These are phyloP conservation scores for Ceratobasidium sp. DNA, from an alignment of 1,284 basidiomycete species.

Conservation along the genomic window DNA sequence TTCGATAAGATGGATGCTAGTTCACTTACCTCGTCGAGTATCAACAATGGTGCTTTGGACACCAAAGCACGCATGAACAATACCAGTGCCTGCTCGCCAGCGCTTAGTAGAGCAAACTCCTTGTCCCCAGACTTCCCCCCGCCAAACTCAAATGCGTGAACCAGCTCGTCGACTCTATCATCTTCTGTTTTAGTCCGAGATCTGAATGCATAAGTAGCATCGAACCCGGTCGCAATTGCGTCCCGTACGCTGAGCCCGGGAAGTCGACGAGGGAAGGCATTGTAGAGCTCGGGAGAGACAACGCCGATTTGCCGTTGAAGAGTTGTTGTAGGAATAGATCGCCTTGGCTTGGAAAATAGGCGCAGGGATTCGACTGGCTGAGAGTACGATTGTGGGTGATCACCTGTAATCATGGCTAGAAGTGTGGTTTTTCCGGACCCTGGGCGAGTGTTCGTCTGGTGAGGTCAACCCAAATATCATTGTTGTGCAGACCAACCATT, in stretches of 20 bases:
- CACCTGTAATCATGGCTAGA: conserved; percentile 88
- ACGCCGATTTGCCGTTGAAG: conserved; percentile 73
- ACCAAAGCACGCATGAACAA: conserved; percentile 87
- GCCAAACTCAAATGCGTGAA: conserved; percentile 61
- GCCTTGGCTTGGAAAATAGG: conserved; percentile 76
- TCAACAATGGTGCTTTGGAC: conserved; percentile 65
- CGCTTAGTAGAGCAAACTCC: conserved; percentile 65
- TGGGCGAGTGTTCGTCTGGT: conserved; percentile 52
- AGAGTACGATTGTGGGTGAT: conserved; percentile 92
- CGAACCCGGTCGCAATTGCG: conserved; percentile 83
- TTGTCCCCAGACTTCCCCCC: conserved; percentile 49
- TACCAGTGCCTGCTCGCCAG: conserved; percentile 78
- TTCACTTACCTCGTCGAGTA: conserved; percentile 77
- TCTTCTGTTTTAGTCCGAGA: conserved; percentile 54
- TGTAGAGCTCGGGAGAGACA: conserved; percentile 87
- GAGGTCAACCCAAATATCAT: not conserved
- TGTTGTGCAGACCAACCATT: conserved; percentile 66
- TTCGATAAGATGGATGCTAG: not conserved
- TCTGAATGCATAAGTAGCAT: conserved; percentile 73
- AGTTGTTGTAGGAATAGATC: conserved; percentile 61
- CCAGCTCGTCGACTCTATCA: conserved; percentile 55
- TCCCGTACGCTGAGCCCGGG: conserved; percentile 71
- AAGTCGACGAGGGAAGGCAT: conserved; percentile 83
- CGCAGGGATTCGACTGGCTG: conserved; percentile 62
- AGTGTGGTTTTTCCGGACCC: conserved; percentile 96